Base-by-base conservation (phyloP, 2,329 filamentous ascomycete genomes). In the Apiospora koreana region DNA sequence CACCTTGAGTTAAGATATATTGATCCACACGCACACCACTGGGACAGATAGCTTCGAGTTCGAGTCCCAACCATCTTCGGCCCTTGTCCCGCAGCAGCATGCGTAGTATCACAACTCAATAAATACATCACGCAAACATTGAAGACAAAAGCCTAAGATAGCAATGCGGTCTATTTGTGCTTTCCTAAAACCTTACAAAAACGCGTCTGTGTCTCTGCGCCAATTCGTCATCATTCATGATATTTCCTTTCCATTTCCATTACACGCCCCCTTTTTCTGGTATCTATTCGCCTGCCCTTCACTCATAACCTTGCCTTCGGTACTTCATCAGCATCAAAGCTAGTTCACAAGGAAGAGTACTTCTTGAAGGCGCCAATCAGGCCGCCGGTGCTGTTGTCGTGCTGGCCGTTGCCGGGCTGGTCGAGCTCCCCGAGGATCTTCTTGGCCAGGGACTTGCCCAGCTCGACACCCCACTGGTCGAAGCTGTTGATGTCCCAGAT, bases 401-500 rank as follows among this genome's bases (percentile, higher is more conserved):
- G 96, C 71, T 85, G 85, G 69, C 91, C 91, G 76, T 89, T 90
- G 72, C 89, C 93, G n/a, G 88, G 82, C 79, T 92, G 88, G 75
- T 98, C 94, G 71, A 99, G 88, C 87, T 99, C 96, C 78, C 83
- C 83, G 77, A 94, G 91, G 74, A 95, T 94, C 86, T 94, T 95
- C 91, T 95, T 98, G 72, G 96, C 96, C 75, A 99, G 86, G 50
- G 92, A 91, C 92, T 99, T 99, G 82, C 96, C 96, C 73, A 99
- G 87, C 88, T 99, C 96, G 62, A 99, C 96, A 84, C 96, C 96
- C 96, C 96, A 99, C 87, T 99, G 96, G 85, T 99, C 96, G 80
- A 98, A 99, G 79, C 92, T 94, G 90, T 99, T 99, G 87, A 99
- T 97, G 86, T 98, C 97, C 96, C 96, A 99, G 81, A 99, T 88